phyloP scores from a whole-genome alignment of 139 green algal genomes.

The Chara braunii region DNA sequence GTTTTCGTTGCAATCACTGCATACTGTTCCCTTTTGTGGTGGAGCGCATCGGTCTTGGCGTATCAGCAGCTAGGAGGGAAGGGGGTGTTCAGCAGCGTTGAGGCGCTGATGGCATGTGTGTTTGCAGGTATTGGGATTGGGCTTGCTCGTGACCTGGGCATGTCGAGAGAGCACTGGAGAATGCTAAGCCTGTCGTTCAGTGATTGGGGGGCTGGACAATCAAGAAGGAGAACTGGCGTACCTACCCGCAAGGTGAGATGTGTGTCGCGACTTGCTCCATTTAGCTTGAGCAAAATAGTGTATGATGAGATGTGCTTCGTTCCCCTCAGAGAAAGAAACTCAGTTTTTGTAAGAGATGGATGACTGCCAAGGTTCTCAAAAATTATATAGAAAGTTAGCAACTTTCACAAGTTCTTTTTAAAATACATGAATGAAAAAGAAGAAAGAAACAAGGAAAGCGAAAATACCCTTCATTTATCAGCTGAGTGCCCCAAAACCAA shows the following conservation, averaged over 20 bases:
- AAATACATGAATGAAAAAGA: too few species aligned
- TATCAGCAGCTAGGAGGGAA: constrained; percentile 9
- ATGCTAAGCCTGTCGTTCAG: constrained; percentile 5
- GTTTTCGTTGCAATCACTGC: background rate
- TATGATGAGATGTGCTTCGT: too few species aligned
- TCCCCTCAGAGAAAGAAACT: too few species aligned
- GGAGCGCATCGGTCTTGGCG: constrained; percentile 23
- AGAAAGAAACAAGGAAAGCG: too few species aligned
- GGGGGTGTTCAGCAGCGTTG: background rate
- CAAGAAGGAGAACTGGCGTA: constrained; percentile 32
- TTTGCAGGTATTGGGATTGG: constrained; percentile 22
- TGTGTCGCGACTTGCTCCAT: too few species aligned
- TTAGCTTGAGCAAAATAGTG: too few species aligned
- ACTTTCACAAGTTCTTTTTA: too few species aligned
- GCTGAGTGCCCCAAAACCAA: too few species aligned
- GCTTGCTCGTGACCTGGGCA: background rate
- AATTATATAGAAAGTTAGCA: too few species aligned
- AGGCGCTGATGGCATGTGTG: background rate
- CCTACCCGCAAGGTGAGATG: constrained; percentile 30
- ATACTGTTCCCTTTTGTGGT: constrained; percentile 16
- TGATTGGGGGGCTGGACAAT: constrained; percentile 18
- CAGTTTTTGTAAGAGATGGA: too few species aligned
- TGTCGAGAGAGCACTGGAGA: constrained; percentile 13
- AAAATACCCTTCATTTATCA: too few species aligned
- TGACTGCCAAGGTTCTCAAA: too few species aligned